Evolutionary conservation across 2,329 filamentous ascomycete genomes (phyloP).

Genomic region (Xylaria sp.): DNA sequence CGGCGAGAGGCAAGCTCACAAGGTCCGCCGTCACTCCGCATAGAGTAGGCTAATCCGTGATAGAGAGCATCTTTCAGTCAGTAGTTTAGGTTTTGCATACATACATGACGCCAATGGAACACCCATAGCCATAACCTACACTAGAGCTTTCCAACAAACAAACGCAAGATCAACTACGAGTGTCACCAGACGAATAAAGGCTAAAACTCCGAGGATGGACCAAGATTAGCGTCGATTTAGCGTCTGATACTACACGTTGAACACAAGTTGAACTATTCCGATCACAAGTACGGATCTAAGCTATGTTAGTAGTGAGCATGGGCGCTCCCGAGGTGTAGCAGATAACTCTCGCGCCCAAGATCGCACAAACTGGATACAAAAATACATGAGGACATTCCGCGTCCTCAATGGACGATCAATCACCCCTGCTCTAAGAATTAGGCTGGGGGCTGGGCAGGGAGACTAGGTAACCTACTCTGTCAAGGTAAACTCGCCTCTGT

Average conservation of each 20-base stretch:
- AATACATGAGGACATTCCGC: background rate
- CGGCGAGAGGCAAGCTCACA: no score
- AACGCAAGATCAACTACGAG: background rate
- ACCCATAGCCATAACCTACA: background rate
- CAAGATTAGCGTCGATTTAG: background rate
- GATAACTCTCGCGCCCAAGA: background rate
- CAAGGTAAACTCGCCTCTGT: background rate
- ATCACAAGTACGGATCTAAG: background rate
- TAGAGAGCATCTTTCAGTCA: no score
- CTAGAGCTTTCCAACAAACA: background rate
- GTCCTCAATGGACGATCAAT: background rate
- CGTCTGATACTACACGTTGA: background rate
- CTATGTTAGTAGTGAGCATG: background rate
- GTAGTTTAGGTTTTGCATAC: no score
- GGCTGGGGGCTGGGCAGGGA: background rate
- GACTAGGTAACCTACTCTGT: background rate
- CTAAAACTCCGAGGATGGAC: background rate
- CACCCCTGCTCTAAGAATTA: background rate
- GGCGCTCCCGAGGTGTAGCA: background rate
- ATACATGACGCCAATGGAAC: background rate
- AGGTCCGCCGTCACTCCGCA: no score
- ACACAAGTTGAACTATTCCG: no score
- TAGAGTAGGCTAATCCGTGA: no score
- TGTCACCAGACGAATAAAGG: background rate
- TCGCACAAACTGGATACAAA: background rate